Base-by-base conservation (phyloP, 2,329 filamentous ascomycete species). In the Talaromyces verruculosus region DNA sequence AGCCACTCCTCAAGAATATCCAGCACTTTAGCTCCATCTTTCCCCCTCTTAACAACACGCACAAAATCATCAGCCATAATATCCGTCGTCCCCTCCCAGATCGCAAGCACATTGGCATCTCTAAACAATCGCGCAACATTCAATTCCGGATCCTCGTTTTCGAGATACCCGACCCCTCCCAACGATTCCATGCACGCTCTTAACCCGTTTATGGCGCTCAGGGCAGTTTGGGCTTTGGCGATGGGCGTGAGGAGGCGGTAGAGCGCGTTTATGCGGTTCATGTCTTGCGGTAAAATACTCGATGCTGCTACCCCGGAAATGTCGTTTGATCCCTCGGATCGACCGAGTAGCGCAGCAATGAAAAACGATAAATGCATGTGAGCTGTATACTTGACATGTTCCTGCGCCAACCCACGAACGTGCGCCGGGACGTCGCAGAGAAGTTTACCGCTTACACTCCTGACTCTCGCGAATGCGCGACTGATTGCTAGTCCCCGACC, bases 61-160 rank as follows among this genome's bases (percentile, higher is more conserved):
- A 84, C 76, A 1, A 83, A 75, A 67, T 85, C 83, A 33, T 81
- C 80, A 11, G 85, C 85, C 66, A 92, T 80, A 6, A 92, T 87
- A 70, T 90, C 88, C 0, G 88, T 90, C 0, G 89, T 91, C 0
- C 89, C 88, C 74, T 90, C 88, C 87, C 88, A 90, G 25, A 68
- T 68, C 11, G 67, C 65, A 15, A 67, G 65, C 39, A 91, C 88
- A 41, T 82, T 80, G 10, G 84, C 84, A 70, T 91, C 89, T 3
- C 90, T 84, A 71, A 86, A 89, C 0, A 91, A 77, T 22, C 88
- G 82, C 0, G 88, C 83, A 1, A 91, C 78, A 71, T 91, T 91
- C 64, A 90, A 77, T 25, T 85, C 83, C 61, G 87, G 85, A 61
- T 87, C 84, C 66, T 76, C 72, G 5, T 73, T 71, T 30, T 76